A percentile compares a stretch with the other conserved stretches of the same genome.
Evolutionary conservation across 495 filamentous ascomycete genomes (phyloP).

Genomic region (Penicillium steckii): DNA sequence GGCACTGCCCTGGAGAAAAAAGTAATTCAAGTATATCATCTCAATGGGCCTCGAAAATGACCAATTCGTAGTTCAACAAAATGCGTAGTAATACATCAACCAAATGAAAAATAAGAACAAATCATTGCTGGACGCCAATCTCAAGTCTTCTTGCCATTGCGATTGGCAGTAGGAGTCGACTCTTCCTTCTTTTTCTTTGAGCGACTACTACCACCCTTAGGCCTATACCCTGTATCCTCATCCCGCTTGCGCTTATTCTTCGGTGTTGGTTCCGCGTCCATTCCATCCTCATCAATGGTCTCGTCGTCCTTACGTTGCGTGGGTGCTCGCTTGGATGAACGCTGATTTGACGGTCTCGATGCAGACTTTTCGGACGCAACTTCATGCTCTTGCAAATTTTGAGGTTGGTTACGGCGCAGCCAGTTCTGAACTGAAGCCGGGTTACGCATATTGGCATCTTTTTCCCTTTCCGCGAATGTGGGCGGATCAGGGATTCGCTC

Average conservation of each 20-base stretch:
- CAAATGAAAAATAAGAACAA: background rate
- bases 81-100: conserved; percentile 19
- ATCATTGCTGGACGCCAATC: background rate
- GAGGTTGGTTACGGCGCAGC: conserved; percentile 78
- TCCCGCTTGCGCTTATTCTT: conserved; percentile 59
- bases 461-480: conserved; percentile 47
- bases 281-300: conserved; percentile 52
- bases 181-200: conserved; percentile 66
- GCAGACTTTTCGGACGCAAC: conserved; percentile 58
- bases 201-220: conserved; percentile 63
- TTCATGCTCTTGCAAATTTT: conserved; percentile 79
- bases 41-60: background rate
- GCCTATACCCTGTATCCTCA: conserved; percentile 69
- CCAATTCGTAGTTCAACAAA: background rate
- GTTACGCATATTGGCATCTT: conserved; percentile 68
- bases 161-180: conserved; percentile 26
- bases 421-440: conserved; percentile 88
- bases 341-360: conserved; percentile 39
- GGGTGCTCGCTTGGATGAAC: conserved; percentile 39
- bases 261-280: conserved; percentile 39
- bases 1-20: background rate
- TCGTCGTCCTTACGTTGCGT: conserved; percentile 50
- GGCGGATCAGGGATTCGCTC: conserved; percentile 37
- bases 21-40: background rate
- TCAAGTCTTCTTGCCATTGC: conserved; percentile 35